A percentile compares a stretch with the other conserved stretches of the same genome.
Evolutionary conservation across 73 alveolate genomes (phyloP).

Genomic region (Paramecium sexaurelia): DNA sequence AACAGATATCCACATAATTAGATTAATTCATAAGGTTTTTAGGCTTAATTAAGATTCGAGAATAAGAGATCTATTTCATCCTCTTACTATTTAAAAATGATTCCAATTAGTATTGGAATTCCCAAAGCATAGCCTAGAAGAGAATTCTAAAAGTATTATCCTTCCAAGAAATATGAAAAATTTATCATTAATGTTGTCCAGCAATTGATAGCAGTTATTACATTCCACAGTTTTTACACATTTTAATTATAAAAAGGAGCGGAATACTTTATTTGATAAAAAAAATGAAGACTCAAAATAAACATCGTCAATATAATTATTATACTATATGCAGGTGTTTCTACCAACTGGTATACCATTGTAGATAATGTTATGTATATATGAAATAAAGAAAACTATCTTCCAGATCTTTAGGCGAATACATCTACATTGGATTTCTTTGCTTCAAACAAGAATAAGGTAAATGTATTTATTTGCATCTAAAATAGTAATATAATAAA

Average conservation of each 20-base stretch:
- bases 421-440: neutral
- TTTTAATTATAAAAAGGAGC: slow-evolving; percentile 17
- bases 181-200: slow-evolving; percentile 35
- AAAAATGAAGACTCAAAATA: neutral
- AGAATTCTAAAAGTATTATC: slow-evolving; percentile 15
- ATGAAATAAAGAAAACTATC: slow-evolving; percentile 1
- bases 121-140: slow-evolving; percentile 56
- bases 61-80: slow-evolving; percentile 43
- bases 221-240: slow-evolving; percentile 50
- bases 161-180: slow-evolving; percentile 49
- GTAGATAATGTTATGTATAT: neutral
- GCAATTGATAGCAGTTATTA: slow-evolving; percentile 46
- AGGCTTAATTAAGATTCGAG: slow-evolving; percentile 41
- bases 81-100: slow-evolving; percentile 10
- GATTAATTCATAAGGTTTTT: neutral
- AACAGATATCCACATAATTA: neutral
- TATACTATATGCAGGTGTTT: neutral
- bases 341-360: neutral
- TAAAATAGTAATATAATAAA: neutral
- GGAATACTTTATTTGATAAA: slow-evolving; percentile 20
- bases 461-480: neutral
- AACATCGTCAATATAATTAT: neutral
- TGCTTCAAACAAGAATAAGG: neutral
- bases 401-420: slow-evolving; percentile 22
- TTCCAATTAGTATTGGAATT: slow-evolving; percentile 7